A percentile compares a stretch with the other conserved stretches of the same genome.
phyloP scores from a whole-genome alignment of 2,329 filamentous ascomycete species.

The Tolypocladium tropicale region DNA sequence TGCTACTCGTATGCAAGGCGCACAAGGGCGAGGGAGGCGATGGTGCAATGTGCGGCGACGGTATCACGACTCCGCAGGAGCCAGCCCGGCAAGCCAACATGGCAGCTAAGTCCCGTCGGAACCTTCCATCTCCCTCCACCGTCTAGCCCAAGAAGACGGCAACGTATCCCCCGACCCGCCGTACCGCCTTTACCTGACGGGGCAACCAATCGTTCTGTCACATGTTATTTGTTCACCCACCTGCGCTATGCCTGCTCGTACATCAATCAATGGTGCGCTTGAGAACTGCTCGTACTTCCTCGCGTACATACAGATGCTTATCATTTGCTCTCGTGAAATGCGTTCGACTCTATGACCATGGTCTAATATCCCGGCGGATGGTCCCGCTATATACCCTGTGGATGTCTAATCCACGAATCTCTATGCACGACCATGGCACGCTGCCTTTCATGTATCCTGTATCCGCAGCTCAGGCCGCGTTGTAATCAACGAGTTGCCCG shows the following conservation, averaged over 20 bases:
- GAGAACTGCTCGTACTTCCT: not conserved
- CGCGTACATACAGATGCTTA: not conserved
- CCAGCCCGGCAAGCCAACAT: too few species aligned
- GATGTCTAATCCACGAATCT: not conserved
- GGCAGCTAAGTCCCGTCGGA: too few species aligned
- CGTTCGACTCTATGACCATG: not conserved
- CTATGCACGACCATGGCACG: not conserved
- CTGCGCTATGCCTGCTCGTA: not conserved
- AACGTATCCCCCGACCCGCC: not conserved
- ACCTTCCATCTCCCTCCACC: not conserved
- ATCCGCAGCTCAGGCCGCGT: not conserved
- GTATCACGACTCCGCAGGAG: not conserved
- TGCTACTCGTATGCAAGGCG: not conserved
- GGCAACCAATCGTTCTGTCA: not conserved
- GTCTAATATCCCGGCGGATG: not conserved
- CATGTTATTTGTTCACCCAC: not conserved
- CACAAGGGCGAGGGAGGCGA: not conserved
- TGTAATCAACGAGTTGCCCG: constrained; percentile 1
- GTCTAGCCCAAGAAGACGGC: too few species aligned
- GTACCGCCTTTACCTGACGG: not conserved
- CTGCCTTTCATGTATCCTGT: not conserved
- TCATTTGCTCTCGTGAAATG: not conserved
- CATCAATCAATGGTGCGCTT: not conserved
- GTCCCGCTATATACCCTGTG: not conserved
- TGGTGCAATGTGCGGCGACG: not conserved